Conservation (phyloP, 352 stramenopile genomes). For the Elongisporangium undulatum region DNA sequence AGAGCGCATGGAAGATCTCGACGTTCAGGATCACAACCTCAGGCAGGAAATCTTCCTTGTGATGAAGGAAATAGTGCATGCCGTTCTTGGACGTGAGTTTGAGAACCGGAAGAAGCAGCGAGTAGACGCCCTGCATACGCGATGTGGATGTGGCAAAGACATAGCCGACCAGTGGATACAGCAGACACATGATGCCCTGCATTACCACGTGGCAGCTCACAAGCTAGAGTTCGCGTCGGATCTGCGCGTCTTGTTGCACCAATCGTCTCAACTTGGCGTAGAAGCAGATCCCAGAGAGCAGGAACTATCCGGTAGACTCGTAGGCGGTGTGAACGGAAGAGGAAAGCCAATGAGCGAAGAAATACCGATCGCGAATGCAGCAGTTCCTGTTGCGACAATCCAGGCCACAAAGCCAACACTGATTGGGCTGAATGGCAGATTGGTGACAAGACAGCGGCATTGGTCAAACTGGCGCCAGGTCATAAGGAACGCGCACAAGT, state of each 20-base stretch:
- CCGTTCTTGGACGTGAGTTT: constrained; percentile 19
- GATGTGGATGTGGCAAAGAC: constrained; percentile 10
- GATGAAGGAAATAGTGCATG: constrained; percentile 14
- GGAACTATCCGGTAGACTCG: not conserved
- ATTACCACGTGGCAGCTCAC: constrained; percentile 8
- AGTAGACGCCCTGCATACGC: constrained; percentile 15
- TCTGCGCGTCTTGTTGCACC: not conserved
- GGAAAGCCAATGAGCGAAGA: constrained; percentile 28
- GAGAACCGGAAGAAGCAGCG: constrained; percentile 15
- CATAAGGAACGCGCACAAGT: constrained; percentile 13
- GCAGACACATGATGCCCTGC: constrained; percentile 8
- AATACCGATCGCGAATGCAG: constrained; percentile 3
- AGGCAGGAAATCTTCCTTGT: constrained; percentile 16
- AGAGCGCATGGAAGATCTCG: constrained; percentile 38
- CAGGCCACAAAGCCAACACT: constrained; percentile 9
- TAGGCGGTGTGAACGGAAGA: constrained; percentile 21
- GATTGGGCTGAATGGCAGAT: constrained; percentile 1
- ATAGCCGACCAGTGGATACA: constrained; percentile 20
- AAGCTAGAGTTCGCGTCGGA: not conserved
- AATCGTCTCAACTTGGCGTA: constrained; percentile 3
- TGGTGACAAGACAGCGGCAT: constrained; percentile 12
- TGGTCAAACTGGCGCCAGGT: constrained; percentile 13
- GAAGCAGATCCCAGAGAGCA: not conserved
- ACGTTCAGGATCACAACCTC: constrained; percentile 33
- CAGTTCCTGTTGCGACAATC: constrained; percentile 6